Base-by-base conservation (phyloP, 2,329 filamentous ascomycete species). In the Cryphonectria naterciae region DNA sequence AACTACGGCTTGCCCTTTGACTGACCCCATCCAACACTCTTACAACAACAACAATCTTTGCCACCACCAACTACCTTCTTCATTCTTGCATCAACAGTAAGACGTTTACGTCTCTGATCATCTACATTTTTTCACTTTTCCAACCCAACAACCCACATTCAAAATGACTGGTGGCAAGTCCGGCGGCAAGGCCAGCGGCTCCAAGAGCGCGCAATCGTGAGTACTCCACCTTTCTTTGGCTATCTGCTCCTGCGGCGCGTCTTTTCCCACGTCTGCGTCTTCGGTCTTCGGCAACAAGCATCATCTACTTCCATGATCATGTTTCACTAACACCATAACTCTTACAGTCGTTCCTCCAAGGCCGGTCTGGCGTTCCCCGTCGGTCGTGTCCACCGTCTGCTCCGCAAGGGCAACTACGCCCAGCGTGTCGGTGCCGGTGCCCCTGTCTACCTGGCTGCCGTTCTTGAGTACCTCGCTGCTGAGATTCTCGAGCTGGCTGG, bases 161-260 rank as follows among this genome's bases (percentile, higher is more conserved):
- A 98, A 93, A 93, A 99, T 99, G 96, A 97, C 96, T 94, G 95
- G 95, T 86, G 96, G 96, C 86, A 99, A 99, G 88, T 98, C 95
- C 87, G 96, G 96, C 86, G 96, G 96, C 91, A 98, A 98, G 92
- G 95, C 95, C 88, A 95, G 93, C 87, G 94, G 95, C 88, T 92
- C 93, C 88, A 99, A 99, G 94, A 97, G 93, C 89, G 93, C 96
- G 81, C 96, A 98, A 89, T 98, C 95, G 96, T 98, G 87, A 91
- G 95, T 92, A 74, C 61, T 63, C 35, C 43, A n/a, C 35, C 37
- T 22, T 63, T 67, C 71, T 49, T 11, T 11, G 39, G 52, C 25
- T 67, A 68, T 73, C 70, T 60, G 32, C 71, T 67, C 56, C 19
- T 49, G 46, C 56, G 65, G 63, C 83, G 84, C 84, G 82, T 84